A percentile compares a stretch with the other conserved stretches of the same genome.
Conservation (phyloP, 1,139 yeast species). For the Saccharomyces hybrid region DNA sequence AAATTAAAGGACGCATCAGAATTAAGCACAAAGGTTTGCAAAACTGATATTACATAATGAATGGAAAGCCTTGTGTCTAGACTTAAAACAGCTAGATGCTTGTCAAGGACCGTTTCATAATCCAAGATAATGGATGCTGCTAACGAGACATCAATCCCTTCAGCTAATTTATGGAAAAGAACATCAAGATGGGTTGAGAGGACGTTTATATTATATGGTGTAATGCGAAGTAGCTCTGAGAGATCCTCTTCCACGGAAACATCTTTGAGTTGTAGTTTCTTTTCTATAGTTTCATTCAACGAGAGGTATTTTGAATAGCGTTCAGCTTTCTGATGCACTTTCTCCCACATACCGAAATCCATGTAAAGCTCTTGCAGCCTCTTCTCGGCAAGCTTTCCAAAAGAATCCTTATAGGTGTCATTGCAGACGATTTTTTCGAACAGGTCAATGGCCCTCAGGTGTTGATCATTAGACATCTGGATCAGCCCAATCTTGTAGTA, state of each 20-base stretch:
- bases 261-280: constrained; percentile 5
- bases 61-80: constrained; percentile 19
- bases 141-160: constrained; percentile 10
- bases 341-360: constrained; percentile 29
- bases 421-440: constrained; percentile 16
- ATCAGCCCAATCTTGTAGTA: constrained; percentile 25
- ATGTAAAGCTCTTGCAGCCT: constrained; percentile 21
- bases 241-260: background rate
- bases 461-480: constrained; percentile 24
- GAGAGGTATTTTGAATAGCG: constrained; percentile 4
- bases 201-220: constrained; percentile 8
- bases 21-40: constrained; percentile 25
- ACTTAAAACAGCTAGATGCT: constrained; percentile 16
- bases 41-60: constrained; percentile 17
- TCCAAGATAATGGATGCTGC: constrained; percentile 11
- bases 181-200: constrained; percentile 13
- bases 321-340: constrained; percentile 10
- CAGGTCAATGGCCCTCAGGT: constrained; percentile 20
- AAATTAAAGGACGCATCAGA: constrained; percentile 21
- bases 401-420: constrained; percentile 12
- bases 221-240: constrained; percentile 4
- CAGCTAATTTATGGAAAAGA: constrained; percentile 8
- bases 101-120: constrained; percentile 24
- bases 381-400: constrained; percentile 16
- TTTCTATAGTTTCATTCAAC: constrained; percentile 10